Evolutionary conservation across 192 early-diverging fungal species (phyloP), one percentile per base, ranked within the genome.

Genomic region (Entomortierella chlamydospora): DNA sequence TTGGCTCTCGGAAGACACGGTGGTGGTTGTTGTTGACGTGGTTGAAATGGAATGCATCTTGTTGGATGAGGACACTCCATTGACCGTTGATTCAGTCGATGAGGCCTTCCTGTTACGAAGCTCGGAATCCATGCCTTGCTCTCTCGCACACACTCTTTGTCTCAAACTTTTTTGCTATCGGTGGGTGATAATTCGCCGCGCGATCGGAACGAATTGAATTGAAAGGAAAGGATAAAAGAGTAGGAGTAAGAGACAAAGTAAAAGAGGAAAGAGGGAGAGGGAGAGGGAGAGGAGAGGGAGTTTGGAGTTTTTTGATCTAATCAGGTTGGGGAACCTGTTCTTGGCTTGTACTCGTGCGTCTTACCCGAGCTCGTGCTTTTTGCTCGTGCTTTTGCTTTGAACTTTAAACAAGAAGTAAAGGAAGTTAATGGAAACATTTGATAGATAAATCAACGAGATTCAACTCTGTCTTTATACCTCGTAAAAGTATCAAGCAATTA

Each of bases 51-150:
- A 23, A 51, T 70, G 76, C 34, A 66, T 34, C 57, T 70, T 70
- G 76, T 70, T 79, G 68, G 76, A 55, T 18, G 76, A 66, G 39
- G 76, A 79, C 68, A 66, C 51, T 17, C 62, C 76, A 64, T 53
- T 69, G 55, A 51, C 45, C 53, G 17, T 45, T 8, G 41, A 31
- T 31, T 61, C 33, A 47, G 64, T 25, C 31, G 61, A n/a, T 20
- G 31, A 12, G 2, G 56, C 43, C 57, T 70, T 79, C 68, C 76
- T 70, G 63, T 79, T 79, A 58, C 76, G 76, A 57, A 79, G 61
- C 76, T 70, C 76, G 31, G 68, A 70, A 39, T 79, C 76, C 76
- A 79, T 79, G 42, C 20, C n/a, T 25, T 43, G 1, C 13, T 23
- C 29, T 2, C 6, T 15, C 18, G 4, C 10, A 20, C 22, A 22